Conservation (phyloP, 768 basidiomycete genomes). For the Gymnopilus junonius region DNA sequence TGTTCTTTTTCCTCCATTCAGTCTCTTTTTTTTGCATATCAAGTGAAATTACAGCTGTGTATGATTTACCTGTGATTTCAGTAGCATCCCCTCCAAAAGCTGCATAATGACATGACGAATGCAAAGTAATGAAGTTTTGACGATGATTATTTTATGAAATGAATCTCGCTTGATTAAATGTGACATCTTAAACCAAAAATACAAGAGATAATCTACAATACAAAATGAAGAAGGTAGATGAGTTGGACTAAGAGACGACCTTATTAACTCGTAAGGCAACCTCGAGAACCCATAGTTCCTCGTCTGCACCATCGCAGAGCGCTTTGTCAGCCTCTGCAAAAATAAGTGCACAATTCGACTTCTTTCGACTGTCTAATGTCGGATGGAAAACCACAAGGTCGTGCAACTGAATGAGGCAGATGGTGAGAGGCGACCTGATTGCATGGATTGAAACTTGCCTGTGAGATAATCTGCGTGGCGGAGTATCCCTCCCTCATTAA, state of each 20-base stretch:
- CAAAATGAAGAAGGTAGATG: neutral
- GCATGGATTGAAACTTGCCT: constrained; percentile 55
- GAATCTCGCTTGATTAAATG: too few species aligned
- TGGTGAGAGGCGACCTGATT: neutral
- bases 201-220: constrained; percentile 7
- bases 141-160: neutral
- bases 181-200: constrained; percentile 3
- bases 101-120: constrained; percentile 21
- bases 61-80: constrained; percentile 29
- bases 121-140: constrained; percentile 16
- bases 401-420: constrained; percentile 67
- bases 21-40: constrained; percentile 33
- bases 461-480: constrained; percentile 84
- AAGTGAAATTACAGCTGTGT: constrained; percentile 28
- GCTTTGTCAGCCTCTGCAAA: constrained; percentile 98
- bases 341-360: constrained; percentile 77
- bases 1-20: constrained; percentile 23
- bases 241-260: constrained; percentile 42
- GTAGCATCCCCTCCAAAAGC: constrained; percentile 13
- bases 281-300: constrained; percentile 94
- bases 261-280: constrained; percentile 82
- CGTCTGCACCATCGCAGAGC: constrained; percentile 94
- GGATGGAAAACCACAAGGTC: constrained; percentile 88
- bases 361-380: constrained; percentile 77
- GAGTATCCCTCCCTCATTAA: constrained; percentile 91